Evolutionary conservation across 768 basidiomycete species (phyloP).

Genomic region (Mycena polygramma): DNA sequence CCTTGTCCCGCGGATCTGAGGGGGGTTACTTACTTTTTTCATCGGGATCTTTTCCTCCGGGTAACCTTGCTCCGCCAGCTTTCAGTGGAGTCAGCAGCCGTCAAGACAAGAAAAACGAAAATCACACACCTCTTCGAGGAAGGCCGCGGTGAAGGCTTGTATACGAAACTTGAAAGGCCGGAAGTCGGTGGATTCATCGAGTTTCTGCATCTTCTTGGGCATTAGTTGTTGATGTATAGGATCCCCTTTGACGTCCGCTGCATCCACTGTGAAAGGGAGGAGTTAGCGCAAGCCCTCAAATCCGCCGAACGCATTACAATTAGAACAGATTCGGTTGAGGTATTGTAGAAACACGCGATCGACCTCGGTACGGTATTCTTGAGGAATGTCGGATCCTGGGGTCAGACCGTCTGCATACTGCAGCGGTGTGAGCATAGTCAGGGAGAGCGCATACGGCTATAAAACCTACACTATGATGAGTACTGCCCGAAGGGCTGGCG

Average conservation of each 20-base stretch:
- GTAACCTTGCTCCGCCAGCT: slow-evolving; percentile 89
- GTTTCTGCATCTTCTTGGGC: slow-evolving; percentile 98
- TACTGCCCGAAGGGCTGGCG: slow-evolving; percentile 35
- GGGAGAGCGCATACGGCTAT: neutral
- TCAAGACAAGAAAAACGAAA: neutral
- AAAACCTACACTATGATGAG: slow-evolving; percentile 26
- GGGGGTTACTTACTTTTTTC: slow-evolving; percentile 80
- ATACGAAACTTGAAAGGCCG: slow-evolving; percentile 99
- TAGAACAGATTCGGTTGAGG: slow-evolving; percentile 89
- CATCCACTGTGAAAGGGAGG: slow-evolving; percentile 74
- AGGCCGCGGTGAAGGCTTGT: slow-evolving; percentile 96
- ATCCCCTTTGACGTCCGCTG: slow-evolving; percentile 94
- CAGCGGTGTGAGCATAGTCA: slow-evolving; percentile 1
- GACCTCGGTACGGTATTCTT: slow-evolving; percentile 85
- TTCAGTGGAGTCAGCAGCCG: slow-evolving; percentile 1
- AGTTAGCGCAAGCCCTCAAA: slow-evolving; percentile 38
- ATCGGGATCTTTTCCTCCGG: slow-evolving; percentile 95
- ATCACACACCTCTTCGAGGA: slow-evolving; percentile 85
- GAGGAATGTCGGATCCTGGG: slow-evolving; percentile 70
- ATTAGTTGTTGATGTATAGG: slow-evolving; percentile 98
- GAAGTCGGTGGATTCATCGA: slow-evolving; percentile 97
- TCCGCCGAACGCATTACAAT: slow-evolving; percentile 69
- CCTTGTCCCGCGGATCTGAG: slow-evolving; percentile 13
- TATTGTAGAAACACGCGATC: slow-evolving; percentile 94
- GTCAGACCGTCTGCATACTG: slow-evolving; percentile 34